Conservation (phyloP, 768 basidiomycete genomes). For the Naganishia kalamii region DNA sequence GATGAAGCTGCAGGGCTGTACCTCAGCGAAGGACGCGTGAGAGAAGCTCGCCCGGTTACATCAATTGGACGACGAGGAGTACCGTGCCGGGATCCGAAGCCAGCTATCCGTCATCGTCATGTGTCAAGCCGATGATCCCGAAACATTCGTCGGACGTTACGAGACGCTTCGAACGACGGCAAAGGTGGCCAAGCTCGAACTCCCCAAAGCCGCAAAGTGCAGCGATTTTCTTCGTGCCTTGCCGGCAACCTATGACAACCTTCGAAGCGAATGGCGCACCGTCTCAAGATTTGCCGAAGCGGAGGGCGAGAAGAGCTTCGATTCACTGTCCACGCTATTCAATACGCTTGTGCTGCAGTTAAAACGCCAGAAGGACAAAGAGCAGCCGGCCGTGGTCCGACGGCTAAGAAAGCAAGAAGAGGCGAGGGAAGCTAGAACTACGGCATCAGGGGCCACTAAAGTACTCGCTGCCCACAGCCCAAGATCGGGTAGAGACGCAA, state of each 20-base stretch:
- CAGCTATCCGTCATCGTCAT: neutral
- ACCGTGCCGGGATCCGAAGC: slow-evolving; percentile 15
- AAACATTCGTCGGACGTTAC: slow-evolving; percentile 12
- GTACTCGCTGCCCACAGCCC: neutral
- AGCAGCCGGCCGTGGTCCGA: neutral
- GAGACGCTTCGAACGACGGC: slow-evolving; percentile 4
- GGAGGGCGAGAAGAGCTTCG: neutral
- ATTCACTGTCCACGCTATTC: neutral
- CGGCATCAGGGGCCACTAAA: neutral
- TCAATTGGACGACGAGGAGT: slow-evolving; percentile 8
- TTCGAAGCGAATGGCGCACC: slow-evolving; percentile 17
- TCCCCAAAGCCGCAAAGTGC: slow-evolving; percentile 13
- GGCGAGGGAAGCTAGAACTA: slow-evolving; percentile 4
- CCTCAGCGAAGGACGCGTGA: slow-evolving; percentile 3
- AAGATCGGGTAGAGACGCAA: neutral
- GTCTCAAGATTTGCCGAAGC: neutral
- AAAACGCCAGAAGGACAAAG: neutral
- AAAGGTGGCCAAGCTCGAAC: neutral
- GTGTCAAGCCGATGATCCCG: slow-evolving; percentile 1
- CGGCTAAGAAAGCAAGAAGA: slow-evolving; percentile 1
- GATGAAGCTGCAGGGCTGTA: slow-evolving; percentile 11
- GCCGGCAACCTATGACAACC: neutral
- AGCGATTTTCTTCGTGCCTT: slow-evolving; percentile 10
- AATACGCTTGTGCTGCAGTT: slow-evolving; percentile 1
- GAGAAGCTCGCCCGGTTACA: slow-evolving; percentile 3